Evolutionary conservation across 2,329 filamentous ascomycete species (phyloP).

Genomic region (Pseudomassariella vexata): DNA sequence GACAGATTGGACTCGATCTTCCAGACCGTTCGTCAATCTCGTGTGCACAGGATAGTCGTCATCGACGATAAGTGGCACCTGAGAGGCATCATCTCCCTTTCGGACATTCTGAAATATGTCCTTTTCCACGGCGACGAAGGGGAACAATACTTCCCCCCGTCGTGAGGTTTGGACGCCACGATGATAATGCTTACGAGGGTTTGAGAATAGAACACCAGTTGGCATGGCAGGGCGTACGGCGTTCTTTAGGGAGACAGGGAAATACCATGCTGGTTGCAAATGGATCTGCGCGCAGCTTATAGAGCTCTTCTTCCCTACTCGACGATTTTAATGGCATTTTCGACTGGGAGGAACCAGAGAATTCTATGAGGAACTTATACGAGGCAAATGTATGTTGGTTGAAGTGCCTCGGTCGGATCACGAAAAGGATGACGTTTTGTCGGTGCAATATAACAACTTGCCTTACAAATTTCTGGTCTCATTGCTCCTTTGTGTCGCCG

Average conservation of each 20-base stretch:
- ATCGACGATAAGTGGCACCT: conserved; percentile 86
- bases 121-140: conserved; percentile 72
- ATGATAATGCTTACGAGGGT: conserved; percentile 1
- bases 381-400: too few relatives aligned
- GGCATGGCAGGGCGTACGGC: conserved; percentile 28
- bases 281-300: too few relatives aligned
- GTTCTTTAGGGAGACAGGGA: conserved; percentile 13
- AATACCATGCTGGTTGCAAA: conserved; percentile 13
- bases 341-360: too few relatives aligned
- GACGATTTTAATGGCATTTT: too few relatives aligned
- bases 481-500: too few relatives aligned
- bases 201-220: conserved; percentile 7
- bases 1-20: conserved; percentile 95
- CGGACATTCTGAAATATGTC: conserved; percentile 94
- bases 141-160: conserved; percentile 26
- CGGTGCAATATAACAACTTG: too few relatives aligned
- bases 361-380: too few relatives aligned
- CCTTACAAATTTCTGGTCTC: too few relatives aligned
- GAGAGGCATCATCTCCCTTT: conserved; percentile 85
- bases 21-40: conserved; percentile 89
- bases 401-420: too few relatives aligned
- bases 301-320: too few relatives aligned
- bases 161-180: too few relatives aligned
- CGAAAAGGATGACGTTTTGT: too few relatives aligned
- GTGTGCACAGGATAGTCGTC: conserved; percentile 88